Evolutionary conservation across 2,329 filamentous ascomycete species (phyloP), one percentile per base, ranked within the genome.

Genomic region (Colletotrichum viniferum): DNA sequence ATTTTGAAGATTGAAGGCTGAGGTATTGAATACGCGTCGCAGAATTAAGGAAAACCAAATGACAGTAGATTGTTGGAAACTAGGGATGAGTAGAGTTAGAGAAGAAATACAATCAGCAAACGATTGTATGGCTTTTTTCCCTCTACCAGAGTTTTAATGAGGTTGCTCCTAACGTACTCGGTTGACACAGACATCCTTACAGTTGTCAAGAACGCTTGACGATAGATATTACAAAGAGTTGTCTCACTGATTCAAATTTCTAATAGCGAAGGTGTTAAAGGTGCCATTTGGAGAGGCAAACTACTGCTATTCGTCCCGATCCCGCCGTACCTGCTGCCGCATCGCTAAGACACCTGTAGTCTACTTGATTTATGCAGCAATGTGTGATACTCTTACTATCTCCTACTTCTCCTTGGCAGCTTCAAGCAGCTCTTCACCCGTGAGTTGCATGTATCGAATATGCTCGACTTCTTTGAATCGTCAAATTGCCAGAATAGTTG

Each of bases 111-210:
- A 43, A 43, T 43, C 38, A 4, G 18, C 18, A 43, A n/a, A n/a
- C 9, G 9, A n/a, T 4, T 12, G 18, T 12, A 43, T n/a, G 38
- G 38, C 5, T 1, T 12, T 6, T 6, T 5, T 43, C 1, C 1
- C 38, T 43, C 9, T 6, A n/a, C 9, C 18, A 43, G 4, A 43
- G 38, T 0, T 43, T n/a, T n/a, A n/a, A 12, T 43, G 0, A n/a
- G 18, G 18, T 43, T n/a, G 9, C 3, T 43, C 3, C 18, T 10
- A 1, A 2, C 0, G 18, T n/a, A 2, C 18, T 43, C 38, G 0
- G 5, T n/a, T n/a, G 38, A 43, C 38, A 43, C 38, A 43, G 38
- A 5, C 18, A 1, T 6, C 9, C 18, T 43, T n/a, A 0, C 18
- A 43, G 38, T 2, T 1, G 9, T 43, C 1, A 5, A 43, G 1